phyloP scores from a whole-genome alignment of 345 rosid genomes.

The Eucalyptus pumila region DNA sequence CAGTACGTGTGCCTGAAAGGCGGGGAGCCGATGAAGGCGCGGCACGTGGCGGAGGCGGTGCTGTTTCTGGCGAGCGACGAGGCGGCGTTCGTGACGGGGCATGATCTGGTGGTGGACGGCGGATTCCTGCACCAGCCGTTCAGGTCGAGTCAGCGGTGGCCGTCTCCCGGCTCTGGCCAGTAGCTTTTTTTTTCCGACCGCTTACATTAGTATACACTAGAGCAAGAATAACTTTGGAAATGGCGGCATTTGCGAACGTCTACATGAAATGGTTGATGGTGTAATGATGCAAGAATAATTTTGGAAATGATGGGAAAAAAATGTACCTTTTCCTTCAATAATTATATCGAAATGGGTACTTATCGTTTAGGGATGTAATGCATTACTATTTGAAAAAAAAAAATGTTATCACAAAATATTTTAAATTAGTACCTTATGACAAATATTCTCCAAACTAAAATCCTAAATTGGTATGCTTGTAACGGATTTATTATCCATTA shows the following conservation, averaged over 20 bases:
- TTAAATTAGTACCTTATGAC: rapidly evolving
- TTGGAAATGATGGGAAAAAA: neutral
- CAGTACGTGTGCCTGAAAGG: neutral
- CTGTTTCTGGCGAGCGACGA: slow-evolving; percentile 5
- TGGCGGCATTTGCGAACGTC: neutral
- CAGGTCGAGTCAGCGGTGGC: neutral
- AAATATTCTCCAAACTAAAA: too few species aligned
- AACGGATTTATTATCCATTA: rapidly evolving
- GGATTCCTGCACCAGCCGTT: neutral
- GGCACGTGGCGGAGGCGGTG: slow-evolving; percentile 7
- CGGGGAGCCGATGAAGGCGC: neutral
- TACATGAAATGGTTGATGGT: neutral
- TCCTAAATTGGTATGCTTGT: too few species aligned
- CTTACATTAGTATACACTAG: neutral
- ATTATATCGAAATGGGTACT: neutral
- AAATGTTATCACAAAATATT: too few species aligned
- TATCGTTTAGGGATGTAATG: neutral
- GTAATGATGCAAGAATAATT: neutral
- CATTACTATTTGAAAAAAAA: too few species aligned
- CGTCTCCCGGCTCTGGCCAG: neutral
- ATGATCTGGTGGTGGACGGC: slow-evolving; percentile 1
- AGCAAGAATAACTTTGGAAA: neutral
- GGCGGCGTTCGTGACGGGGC: slow-evolving; percentile 1
- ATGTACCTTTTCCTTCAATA: neutral
- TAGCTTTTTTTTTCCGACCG: neutral